Evolutionary conservation across 176 grass and related monocot species (phyloP).

Genomic region (Eremochloa ophiuroides): DNA sequence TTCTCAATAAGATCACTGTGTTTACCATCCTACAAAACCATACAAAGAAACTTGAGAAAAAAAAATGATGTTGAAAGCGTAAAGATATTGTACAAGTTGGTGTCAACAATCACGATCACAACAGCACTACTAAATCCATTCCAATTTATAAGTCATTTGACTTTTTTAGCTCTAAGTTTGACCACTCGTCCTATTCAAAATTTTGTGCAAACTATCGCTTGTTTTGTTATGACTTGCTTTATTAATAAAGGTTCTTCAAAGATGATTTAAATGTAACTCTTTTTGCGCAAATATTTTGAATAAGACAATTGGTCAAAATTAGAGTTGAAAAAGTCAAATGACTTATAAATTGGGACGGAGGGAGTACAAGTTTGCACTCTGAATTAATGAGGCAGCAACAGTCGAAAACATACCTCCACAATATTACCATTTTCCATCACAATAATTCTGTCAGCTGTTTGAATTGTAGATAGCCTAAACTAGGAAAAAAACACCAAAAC

Average conservation of each 20-base stretch:
- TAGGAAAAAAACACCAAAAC: background rate
- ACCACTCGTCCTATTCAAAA: no score
- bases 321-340: no score
- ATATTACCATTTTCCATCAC: slow-evolving; percentile 90
- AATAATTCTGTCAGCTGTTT: slow-evolving; percentile 88
- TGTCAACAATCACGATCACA: background rate
- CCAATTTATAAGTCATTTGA: no score
- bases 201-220: no score
- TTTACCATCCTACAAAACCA: slow-evolving; percentile 62
- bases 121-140: no score
- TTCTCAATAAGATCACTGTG: slow-evolving; percentile 76
- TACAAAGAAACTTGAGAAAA: background rate
- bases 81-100: background rate
- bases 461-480: slow-evolving; percentile 87
- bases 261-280: no score
- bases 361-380: background rate
- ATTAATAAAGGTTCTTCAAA: no score
- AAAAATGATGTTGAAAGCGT: background rate
- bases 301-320: no score
- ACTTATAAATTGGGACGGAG: no score
- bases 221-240: no score
- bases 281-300: no score
- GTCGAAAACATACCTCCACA: slow-evolving; percentile 62
- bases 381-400: background rate
- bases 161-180: no score